These are phyloP conservation scores for Leccinum griseonigrum DNA, from an alignment of 1,284 basidiomycete species.

Conservation along the genomic window DNA sequence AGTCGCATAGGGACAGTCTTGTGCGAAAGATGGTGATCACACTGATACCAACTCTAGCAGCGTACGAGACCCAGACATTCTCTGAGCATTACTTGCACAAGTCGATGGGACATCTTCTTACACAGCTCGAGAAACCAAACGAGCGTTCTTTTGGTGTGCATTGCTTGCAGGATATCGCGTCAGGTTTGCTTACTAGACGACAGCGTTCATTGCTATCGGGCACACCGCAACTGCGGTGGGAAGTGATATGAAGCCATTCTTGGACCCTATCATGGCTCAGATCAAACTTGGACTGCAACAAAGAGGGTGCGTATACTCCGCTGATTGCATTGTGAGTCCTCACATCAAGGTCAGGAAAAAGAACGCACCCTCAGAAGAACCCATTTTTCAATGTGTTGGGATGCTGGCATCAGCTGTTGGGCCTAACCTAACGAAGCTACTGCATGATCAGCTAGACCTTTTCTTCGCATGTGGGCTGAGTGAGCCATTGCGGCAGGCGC, in stretches of 20 bases:
- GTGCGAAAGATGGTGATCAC: conserved; percentile 93
- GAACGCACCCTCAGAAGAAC: conserved; percentile 90
- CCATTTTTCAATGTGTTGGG: conserved; percentile 97
- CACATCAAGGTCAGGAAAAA: conserved; percentile 66
- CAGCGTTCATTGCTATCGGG: conserved; percentile 95
- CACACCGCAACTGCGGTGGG: conserved; percentile 92
- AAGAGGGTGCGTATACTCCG: conserved; percentile 61
- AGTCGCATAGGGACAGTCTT: conserved; percentile 82
- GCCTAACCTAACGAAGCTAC: conserved; percentile 90
- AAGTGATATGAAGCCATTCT: conserved; percentile 94
- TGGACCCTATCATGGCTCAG: conserved; percentile 89
- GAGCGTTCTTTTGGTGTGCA: conserved; percentile 83
- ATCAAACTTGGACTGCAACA: conserved; percentile 88
- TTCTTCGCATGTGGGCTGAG: conserved; percentile 97
- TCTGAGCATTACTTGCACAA: conserved; percentile 87
- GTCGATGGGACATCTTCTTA: conserved; percentile 87
- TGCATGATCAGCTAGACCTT: conserved; percentile 95
- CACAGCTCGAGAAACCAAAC: conserved; percentile 84
- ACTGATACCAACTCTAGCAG: conserved; percentile 91
- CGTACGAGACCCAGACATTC: conserved; percentile 91
- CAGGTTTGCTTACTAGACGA: conserved; percentile 9
- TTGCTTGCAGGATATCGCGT: not conserved
- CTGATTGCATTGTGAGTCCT: conserved; percentile 7
- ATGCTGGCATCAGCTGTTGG: conserved; percentile 96
- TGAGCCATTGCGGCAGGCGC: conserved; percentile 83